phyloP scores from a whole-genome alignment of 805 yeast genomes.

The Kluyveromyces nonfermentans region DNA sequence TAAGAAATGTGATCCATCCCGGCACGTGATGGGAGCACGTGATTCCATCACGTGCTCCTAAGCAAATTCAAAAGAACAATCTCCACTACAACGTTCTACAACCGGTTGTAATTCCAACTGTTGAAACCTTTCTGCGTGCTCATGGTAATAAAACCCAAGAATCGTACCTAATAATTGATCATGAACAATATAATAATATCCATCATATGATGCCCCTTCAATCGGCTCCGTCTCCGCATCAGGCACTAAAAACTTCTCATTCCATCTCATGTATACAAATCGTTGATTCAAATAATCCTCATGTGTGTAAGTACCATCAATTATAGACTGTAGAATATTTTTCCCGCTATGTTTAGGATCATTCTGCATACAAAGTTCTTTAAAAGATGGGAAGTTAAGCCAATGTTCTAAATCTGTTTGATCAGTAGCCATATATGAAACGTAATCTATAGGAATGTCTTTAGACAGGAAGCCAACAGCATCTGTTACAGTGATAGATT shows the following conservation, averaged over 20 bases:
- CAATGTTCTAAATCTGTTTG: slow-evolving; percentile 58
- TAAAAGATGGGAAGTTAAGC: slow-evolving; percentile 47
- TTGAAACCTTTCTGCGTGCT: slow-evolving; percentile 66
- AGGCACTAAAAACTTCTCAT: slow-evolving; percentile 78
- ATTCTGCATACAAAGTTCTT: slow-evolving; percentile 15
- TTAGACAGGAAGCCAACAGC: slow-evolving; percentile 24
- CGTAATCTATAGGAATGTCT: slow-evolving; percentile 21
- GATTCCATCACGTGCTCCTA: too few relatives aligned
- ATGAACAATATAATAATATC: slow-evolving; percentile 81
- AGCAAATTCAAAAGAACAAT: slow-evolving; percentile 8
- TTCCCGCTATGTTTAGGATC: slow-evolving; percentile 7
- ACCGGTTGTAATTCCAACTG: slow-evolving; percentile 48
- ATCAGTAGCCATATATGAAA: slow-evolving; percentile 52
- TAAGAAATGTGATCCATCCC: too few relatives aligned
- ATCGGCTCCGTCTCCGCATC: slow-evolving; percentile 51
- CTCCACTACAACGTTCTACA: slow-evolving; percentile 8
- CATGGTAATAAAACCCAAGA: slow-evolving; percentile 75
- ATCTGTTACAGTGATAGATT: slow-evolving; percentile 31
- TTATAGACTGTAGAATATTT: slow-evolving; percentile 10
- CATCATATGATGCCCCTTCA: slow-evolving; percentile 77
- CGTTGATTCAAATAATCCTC: slow-evolving; percentile 32
- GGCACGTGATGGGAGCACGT: too few relatives aligned
- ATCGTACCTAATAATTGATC: slow-evolving; percentile 69
- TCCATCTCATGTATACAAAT: slow-evolving; percentile 86
- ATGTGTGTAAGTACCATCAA: slow-evolving; percentile 17